Percentiles rank a stretch among this genome's conserved stretches.
Evolutionary conservation across 768 basidiomycete genomes (phyloP).

Genomic region (Myochromella boudieri): DNA sequence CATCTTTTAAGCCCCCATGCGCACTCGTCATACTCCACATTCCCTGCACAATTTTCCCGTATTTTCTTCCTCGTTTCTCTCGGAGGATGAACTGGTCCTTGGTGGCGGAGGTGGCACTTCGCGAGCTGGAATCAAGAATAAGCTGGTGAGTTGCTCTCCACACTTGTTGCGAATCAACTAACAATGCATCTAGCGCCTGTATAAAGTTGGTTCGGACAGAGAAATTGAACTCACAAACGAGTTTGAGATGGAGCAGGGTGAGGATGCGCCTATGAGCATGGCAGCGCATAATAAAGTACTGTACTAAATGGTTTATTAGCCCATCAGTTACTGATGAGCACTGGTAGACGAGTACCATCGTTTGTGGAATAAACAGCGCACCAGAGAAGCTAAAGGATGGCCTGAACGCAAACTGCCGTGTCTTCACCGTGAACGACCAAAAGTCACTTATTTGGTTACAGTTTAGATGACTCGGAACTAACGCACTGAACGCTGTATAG

Average conservation of each 20-base stretch:
- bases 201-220: conserved; percentile 54
- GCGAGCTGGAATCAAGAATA: conserved; percentile 90
- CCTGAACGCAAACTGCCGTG: conserved; percentile 83
- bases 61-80: conserved; percentile 81
- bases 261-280: conserved; percentile 98
- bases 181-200: conserved; percentile 55
- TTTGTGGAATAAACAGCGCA: conserved; percentile 88
- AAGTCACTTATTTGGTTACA: conserved; percentile 56
- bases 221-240: conserved; percentile 61
- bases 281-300: conserved; percentile 61
- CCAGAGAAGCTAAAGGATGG: conserved; percentile 59
- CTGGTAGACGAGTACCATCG: conserved; percentile 54
- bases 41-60: conserved; percentile 83
- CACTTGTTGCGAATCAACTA: neutral
- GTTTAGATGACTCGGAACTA: too few relatives aligned
- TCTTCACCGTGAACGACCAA: conserved; percentile 57
- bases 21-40: conserved; percentile 77
- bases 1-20: conserved; percentile 46
- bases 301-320: conserved; percentile 13
- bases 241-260: conserved; percentile 72
- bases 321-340: conserved; percentile 4
- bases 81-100: conserved; percentile 68
- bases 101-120: conserved; percentile 91
- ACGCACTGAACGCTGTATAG: too few relatives aligned
- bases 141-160: conserved; percentile 59